Conservation (phyloP, 2,329 filamentous ascomycete genomes). For the Fusarium sp. region DNA sequence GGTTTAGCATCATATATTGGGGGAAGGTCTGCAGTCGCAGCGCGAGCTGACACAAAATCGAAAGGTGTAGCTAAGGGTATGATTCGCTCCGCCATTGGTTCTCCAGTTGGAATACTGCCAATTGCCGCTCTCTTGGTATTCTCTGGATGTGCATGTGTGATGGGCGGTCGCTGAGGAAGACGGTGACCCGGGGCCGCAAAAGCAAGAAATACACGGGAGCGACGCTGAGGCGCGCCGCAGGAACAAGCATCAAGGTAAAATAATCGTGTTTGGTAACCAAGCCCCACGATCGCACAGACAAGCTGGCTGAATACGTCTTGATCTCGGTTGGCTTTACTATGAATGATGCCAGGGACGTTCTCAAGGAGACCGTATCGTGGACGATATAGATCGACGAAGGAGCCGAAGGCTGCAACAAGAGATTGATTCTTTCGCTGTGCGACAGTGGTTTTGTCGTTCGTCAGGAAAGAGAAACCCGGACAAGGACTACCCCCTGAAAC, state of each 20-base stretch:
- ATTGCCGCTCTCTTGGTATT: slow-evolving; percentile 52
- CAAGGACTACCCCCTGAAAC: slow-evolving; percentile 81
- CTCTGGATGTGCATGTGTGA: slow-evolving; percentile 71
- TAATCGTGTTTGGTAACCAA: slow-evolving; percentile 80
- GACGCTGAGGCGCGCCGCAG: slow-evolving; percentile 72
- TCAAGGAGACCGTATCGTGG: slow-evolving; percentile 82
- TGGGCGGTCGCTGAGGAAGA: slow-evolving; percentile 65
- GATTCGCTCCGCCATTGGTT: slow-evolving; percentile 66
- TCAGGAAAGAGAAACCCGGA: slow-evolving; percentile 77
- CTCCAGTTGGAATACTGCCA: slow-evolving; percentile 69
- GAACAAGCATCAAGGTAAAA: slow-evolving; percentile 76
- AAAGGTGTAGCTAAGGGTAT: slow-evolving; percentile 66
- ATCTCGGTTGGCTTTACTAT: slow-evolving; percentile 55
- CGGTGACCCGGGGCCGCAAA: slow-evolving; percentile 74
- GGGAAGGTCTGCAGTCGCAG: slow-evolving; percentile 71
- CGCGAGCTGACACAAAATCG: slow-evolving; percentile 61
- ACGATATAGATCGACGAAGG: slow-evolving; percentile 78
- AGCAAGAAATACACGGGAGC: slow-evolving; percentile 75
- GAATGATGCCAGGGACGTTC: slow-evolving; percentile 77
- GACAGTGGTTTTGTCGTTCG: slow-evolving; percentile 64
- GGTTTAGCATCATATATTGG: slow-evolving; percentile 69
- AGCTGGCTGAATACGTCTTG: slow-evolving; percentile 79
- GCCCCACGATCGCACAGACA: slow-evolving; percentile 75
- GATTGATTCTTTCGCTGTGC: slow-evolving; percentile 76
- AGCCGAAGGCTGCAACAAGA: slow-evolving; percentile 79